phyloP scores from a whole-genome alignment of 371 early-diverging fungal genomes.

The Neoconidiobolus thromboides region DNA sequence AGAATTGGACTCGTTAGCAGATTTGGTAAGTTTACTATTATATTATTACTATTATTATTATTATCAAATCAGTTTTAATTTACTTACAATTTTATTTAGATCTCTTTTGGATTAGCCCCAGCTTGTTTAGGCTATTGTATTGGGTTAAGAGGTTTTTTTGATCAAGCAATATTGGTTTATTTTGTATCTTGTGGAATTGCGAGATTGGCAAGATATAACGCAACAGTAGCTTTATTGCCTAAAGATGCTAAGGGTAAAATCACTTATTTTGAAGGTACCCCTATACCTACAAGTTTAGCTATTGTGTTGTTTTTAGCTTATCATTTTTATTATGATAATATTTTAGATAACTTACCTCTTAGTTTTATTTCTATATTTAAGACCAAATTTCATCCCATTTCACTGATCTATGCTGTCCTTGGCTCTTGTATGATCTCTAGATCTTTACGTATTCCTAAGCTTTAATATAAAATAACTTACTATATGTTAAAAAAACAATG shows the following conservation, averaged over 20 bases:
- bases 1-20: slow-evolving; percentile 67
- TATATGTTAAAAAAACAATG: too few species aligned
- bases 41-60: too few species aligned
- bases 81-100: slow-evolving; percentile 13
- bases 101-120: slow-evolving; percentile 74
- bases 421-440: slow-evolving; percentile 67
- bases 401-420: slow-evolving; percentile 44
- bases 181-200: slow-evolving; percentile 82
- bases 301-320: slow-evolving; percentile 53
- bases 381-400: too few species aligned
- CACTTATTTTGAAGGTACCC: slow-evolving; percentile 74
- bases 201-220: slow-evolving; percentile 74
- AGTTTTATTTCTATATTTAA: slow-evolving; percentile 27
- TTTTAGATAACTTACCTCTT: slow-evolving; percentile 6
- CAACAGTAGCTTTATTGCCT: slow-evolving; percentile 57
- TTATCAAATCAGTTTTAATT: neutral
- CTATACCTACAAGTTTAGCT: slow-evolving; percentile 60
- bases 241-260: slow-evolving; percentile 61
- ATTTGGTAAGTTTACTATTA: slow-evolving; percentile 33
- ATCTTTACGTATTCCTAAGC: slow-evolving; percentile 43
- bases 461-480: slow-evolving; percentile 10
- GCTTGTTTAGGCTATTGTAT: slow-evolving; percentile 69
- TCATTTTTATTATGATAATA: slow-evolving; percentile 26
- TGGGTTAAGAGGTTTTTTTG: slow-evolving; percentile 66
- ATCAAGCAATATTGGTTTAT: slow-evolving; percentile 51